A percentile compares a stretch with the other conserved stretches of the same genome.
These are phyloP conservation scores for Arthroderma sp. DNA, from an alignment of 2,329 filamentous ascomycete species.

Conservation along the genomic window DNA sequence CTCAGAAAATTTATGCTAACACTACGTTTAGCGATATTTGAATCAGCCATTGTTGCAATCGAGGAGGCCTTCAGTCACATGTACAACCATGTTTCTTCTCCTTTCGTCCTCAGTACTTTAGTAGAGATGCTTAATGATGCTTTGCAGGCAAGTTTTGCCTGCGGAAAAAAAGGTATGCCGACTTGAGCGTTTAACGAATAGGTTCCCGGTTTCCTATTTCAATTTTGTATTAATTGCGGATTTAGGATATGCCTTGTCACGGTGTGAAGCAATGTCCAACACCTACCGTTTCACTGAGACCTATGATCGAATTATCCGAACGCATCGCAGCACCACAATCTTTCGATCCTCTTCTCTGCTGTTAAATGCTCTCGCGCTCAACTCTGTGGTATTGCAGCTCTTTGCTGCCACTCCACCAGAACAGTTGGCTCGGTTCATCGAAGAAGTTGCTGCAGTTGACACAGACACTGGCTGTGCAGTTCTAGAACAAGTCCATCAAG, in stretches of 20 bases:
- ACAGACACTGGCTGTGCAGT: conserved; percentile 23
- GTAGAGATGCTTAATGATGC: conserved; percentile 26
- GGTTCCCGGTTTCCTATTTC: no score
- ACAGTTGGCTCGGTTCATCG: conserved; percentile 1
- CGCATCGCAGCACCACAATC: background rate
- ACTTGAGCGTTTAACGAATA: no score
- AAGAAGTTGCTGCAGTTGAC: conserved; percentile 2
- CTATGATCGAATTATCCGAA: background rate
- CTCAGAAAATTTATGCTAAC: conserved; percentile 9
- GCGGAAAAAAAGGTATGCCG: conserved; percentile 18
- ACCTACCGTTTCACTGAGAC: background rate
- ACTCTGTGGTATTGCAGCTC: background rate
- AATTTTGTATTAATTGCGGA: no score
- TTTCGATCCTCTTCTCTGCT: conserved; percentile 6
- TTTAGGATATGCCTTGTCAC: background rate
- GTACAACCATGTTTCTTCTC: conserved; percentile 20
- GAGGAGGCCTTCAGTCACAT: conserved; percentile 15
- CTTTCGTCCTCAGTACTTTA: conserved; percentile 22
- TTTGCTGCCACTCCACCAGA: background rate
- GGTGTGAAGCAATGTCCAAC: conserved; percentile 1
- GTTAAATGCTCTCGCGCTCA: conserved; percentile 1
- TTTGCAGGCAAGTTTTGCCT: conserved; percentile 21
- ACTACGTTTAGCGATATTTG: background rate
- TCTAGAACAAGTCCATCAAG: conserved; percentile 19
- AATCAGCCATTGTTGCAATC: conserved; percentile 13